Base-by-base conservation (phyloP, 1,284 basidiomycete genomes). In the Papiliotrema fonsecae region DNA sequence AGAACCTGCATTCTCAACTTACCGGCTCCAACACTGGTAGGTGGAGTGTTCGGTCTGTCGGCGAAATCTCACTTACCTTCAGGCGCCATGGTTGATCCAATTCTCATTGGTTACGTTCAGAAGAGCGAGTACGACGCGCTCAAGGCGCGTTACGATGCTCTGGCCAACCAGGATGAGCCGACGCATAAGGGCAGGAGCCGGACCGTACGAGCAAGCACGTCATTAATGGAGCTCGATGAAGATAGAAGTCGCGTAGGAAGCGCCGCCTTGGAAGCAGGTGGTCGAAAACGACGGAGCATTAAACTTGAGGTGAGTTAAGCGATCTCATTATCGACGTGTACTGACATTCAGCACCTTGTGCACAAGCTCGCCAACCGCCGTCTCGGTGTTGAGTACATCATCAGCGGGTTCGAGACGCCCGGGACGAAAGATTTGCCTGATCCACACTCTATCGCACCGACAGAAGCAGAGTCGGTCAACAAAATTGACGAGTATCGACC, bases 301-400 rank as follows among this genome's bases (percentile, higher is more conserved):
- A 69, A 65, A 52, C 62, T 72, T 11, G 70, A 68, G 52, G 65
- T 65, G 43, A 44, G 63, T 56, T n/a, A 25, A 27, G 19, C 19
- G 19, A 7, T 30, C 25, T 27, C 25, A 9, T 36, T 10, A 18
- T 42, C 3, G 14, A 21, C 6, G 11, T 9, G 21, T 2, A 28
- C 47, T 51, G 47, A 52, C 31, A 24, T 19, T 1, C 46, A 72
- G 67, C 70, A 72, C 41, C 56, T 72, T 25, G 62, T 72, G 3
- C 70, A 72, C 52, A 58, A 70, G 49, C 65, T 65, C 57, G 70
- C 70, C 13, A 72, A 72, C 50, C 58, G 62, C n/a, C 57, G 68
- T 16, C 47, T 72, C 11, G 70, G 70, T 6, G 64, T 72, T 31
- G 67, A 69, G 45, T 70, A 72, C 52, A 47, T 49, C 21, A 59